Evolutionary conservation across 257 asterid species (phyloP).

Genomic region (Perilla frutescens): DNA sequence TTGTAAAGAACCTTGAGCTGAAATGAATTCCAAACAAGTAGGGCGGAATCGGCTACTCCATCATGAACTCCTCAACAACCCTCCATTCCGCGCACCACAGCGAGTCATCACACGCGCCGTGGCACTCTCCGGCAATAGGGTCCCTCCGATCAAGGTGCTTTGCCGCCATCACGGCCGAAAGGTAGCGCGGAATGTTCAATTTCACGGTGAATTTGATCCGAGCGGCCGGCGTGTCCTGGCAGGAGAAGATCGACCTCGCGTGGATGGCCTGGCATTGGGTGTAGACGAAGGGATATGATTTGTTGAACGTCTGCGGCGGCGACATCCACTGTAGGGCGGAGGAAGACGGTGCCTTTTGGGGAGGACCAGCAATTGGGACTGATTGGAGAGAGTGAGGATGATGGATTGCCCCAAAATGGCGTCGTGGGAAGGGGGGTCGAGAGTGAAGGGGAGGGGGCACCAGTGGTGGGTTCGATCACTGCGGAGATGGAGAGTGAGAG

Average conservation of each 20-base stretch:
- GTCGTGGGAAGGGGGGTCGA: constrained; percentile 48
- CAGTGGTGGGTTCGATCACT: constrained; percentile 59
- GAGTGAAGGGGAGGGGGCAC: constrained; percentile 59
- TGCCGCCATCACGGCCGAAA: constrained; percentile 89
- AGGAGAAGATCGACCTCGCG: too few relatives aligned
- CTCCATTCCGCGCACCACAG: too few relatives aligned
- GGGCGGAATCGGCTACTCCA: too few relatives aligned
- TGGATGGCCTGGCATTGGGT: too few relatives aligned
- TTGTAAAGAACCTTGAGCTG: too few relatives aligned
- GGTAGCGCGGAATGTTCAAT: constrained; percentile 64
- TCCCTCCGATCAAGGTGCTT: constrained; percentile 61
- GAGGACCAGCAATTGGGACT: constrained; percentile 53
- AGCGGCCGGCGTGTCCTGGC: too few relatives aligned
- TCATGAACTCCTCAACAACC: too few relatives aligned
- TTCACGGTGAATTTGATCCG: constrained; percentile 64
- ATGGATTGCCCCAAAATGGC: constrained; percentile 68
- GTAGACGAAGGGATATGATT: too few relatives aligned
- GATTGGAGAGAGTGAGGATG: constrained; percentile 56
- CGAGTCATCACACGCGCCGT: too few relatives aligned
- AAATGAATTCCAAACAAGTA: too few relatives aligned
- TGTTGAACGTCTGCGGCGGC: constrained; percentile 84
- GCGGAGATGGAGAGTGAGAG: constrained; percentile 69
- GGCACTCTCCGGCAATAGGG: constrained; percentile 59
- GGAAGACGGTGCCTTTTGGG: constrained; percentile 56
- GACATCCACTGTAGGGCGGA: constrained; percentile 95